A percentile compares a stretch with the other conserved stretches of the same genome.
These are phyloP conservation scores for Zygosaccharomyces sapae DNA, from an alignment of 1,139 yeast genomes.

Conservation along the genomic window DNA sequence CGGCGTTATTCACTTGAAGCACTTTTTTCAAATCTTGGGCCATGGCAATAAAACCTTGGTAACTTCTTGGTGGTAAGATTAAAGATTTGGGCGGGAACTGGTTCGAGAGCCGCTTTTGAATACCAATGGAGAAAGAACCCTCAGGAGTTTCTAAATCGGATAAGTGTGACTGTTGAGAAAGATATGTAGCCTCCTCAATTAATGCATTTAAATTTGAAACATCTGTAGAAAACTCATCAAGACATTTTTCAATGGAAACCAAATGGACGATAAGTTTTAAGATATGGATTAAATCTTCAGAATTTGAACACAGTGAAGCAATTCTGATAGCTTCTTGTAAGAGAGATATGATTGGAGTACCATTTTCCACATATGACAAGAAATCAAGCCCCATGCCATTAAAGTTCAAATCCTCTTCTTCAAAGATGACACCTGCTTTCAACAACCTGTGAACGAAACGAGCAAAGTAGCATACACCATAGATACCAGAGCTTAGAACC, in stretches of 20 bases:
- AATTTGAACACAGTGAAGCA: constrained; percentile 6
- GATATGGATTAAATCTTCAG: constrained; percentile 14
- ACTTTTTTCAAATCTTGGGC: constrained; percentile 38
- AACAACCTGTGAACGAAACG: constrained; percentile 49
- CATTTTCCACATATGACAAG: constrained; percentile 24
- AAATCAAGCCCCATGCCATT: constrained; percentile 51
- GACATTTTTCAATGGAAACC: constrained; percentile 19
- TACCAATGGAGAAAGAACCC: constrained; percentile 50
- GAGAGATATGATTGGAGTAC: constrained; percentile 11
- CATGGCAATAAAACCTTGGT: constrained; percentile 27
- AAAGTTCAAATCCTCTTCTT: constrained; percentile 71
- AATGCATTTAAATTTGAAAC: constrained; percentile 15
- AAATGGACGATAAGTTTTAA: constrained; percentile 19
- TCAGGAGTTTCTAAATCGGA: constrained; percentile 31
- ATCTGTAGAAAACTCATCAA: constrained; percentile 16
- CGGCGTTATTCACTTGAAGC: constrained; percentile 39
- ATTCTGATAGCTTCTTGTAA: constrained; percentile 16
- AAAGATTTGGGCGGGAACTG: constrained; percentile 53
- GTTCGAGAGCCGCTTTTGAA: constrained; percentile 52
- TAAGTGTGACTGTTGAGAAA: constrained; percentile 7
- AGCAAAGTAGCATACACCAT: constrained; percentile 52
- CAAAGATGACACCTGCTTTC: constrained; percentile 57
- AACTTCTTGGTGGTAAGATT: constrained; percentile 32
- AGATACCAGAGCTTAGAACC: constrained; percentile 45
- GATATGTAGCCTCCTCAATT: constrained; percentile 11